A percentile compares a stretch with the other conserved stretches of the same genome.
Evolutionary conservation across 805 yeast species (phyloP).

Genomic region (Candida rishiriensis): DNA sequence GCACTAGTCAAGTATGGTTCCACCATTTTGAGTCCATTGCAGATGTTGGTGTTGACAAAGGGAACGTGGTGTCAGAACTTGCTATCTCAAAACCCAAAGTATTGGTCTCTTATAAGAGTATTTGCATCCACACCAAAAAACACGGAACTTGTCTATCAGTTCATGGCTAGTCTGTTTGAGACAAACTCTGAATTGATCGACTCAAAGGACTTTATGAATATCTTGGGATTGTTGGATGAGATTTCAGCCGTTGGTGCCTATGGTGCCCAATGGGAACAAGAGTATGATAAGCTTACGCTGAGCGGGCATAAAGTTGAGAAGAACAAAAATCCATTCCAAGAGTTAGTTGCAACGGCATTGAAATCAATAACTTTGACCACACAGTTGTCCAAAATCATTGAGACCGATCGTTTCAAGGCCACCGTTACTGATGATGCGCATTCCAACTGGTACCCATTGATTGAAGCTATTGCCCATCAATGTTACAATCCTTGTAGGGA

Average conservation of each 20-base stretch:
- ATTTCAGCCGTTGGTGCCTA: slow-evolving; percentile 77
- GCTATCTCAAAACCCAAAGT: slow-evolving; percentile 35
- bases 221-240: slow-evolving; percentile 72
- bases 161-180: slow-evolving; percentile 39
- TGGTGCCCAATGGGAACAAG: slow-evolving; percentile 74
- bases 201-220: slow-evolving; percentile 53
- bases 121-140: slow-evolving; percentile 41
- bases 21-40: slow-evolving; percentile 42
- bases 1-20: slow-evolving; percentile 40
- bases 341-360: slow-evolving; percentile 53
- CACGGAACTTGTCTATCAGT: slow-evolving; percentile 41
- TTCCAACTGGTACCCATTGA: slow-evolving; percentile 49
- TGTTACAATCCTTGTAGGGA: slow-evolving; percentile 86
- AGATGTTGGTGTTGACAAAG: slow-evolving; percentile 42
- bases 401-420: slow-evolving; percentile 26
- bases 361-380: slow-evolving; percentile 60
- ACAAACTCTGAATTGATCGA: slow-evolving; percentile 34
- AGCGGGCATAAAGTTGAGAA: slow-evolving; percentile 40
- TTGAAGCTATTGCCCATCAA: slow-evolving; percentile 84
- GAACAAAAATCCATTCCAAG: slow-evolving; percentile 44
- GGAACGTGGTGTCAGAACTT: slow-evolving; percentile 37
- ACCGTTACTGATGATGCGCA: slow-evolving; percentile 30
- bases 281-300: slow-evolving; percentile 40
- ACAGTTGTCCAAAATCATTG: slow-evolving; percentile 38
- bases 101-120: slow-evolving; percentile 44